Conservation (phyloP, 345 rosid genomes). For the Sisymbrium irio region DNA sequence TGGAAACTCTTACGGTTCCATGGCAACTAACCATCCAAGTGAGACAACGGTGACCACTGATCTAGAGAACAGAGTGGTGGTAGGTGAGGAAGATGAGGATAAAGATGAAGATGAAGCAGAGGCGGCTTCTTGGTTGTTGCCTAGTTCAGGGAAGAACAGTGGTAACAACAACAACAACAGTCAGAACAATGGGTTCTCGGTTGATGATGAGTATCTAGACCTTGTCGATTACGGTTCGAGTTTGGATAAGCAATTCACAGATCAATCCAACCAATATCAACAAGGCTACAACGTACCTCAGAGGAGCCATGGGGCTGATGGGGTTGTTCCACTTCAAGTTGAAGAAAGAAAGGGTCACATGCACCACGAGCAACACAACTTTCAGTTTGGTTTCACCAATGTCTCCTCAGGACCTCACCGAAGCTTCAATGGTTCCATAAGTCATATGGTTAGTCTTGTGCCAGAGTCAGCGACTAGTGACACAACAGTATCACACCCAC, state of each 20-base stretch:
- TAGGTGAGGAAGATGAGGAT: slow-evolving; percentile 46
- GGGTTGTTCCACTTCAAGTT: slow-evolving; percentile 29
- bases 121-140: slow-evolving; percentile 82
- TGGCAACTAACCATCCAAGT: slow-evolving; percentile 24
- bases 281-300: slow-evolving; percentile 22
- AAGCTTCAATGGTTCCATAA: slow-evolving; percentile 66
- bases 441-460: slow-evolving; percentile 40
- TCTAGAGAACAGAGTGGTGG: slow-evolving; percentile 33
- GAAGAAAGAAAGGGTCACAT: slow-evolving; percentile 8
- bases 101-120: slow-evolving; percentile 61
- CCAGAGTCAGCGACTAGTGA: slow-evolving; percentile 65
- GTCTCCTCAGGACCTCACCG: slow-evolving; percentile 34
- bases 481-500: slow-evolving; percentile 48
- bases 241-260: slow-evolving; percentile 22
- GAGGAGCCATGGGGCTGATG: slow-evolving; percentile 24
- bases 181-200: slow-evolving; percentile 41
- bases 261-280: slow-evolving; percentile 15
- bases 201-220: slow-evolving; percentile 68
- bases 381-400: slow-evolving; percentile 54
- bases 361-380: slow-evolving; percentile 38
- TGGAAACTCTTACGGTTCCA: slow-evolving; percentile 28
- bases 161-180: slow-evolving; percentile 31
- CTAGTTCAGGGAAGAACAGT: slow-evolving; percentile 38
- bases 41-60: slow-evolving; percentile 22
- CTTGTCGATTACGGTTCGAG: slow-evolving; percentile 56